These are phyloP conservation scores for Echria macrotheca DNA, from an alignment of 495 filamentous ascomycete species.

Conservation along the genomic window DNA sequence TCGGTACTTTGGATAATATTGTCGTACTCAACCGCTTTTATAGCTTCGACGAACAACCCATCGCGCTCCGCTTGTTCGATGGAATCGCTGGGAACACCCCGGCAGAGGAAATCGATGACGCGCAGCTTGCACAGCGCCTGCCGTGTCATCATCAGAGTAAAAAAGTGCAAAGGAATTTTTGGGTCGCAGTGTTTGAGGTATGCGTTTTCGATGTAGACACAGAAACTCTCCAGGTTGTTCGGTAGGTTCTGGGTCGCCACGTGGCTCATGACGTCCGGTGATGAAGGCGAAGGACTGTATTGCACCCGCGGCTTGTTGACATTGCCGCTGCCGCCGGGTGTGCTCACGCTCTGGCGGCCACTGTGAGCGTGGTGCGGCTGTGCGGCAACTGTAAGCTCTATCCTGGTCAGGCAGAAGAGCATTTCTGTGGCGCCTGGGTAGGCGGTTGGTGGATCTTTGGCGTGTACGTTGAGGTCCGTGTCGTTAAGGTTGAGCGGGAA, in stretches of 20 bases:
- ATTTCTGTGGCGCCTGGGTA: constrained; percentile 46
- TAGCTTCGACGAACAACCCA: constrained; percentile 40
- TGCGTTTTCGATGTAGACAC: constrained; percentile 50
- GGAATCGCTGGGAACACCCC: constrained; percentile 17
- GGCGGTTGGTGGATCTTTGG: constrained; percentile 38
- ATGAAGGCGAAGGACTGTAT: constrained; percentile 29
- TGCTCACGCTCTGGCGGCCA: constrained; percentile 12
- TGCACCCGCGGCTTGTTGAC: constrained; percentile 29
- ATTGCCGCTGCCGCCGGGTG: constrained; percentile 10
- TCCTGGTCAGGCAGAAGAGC: constrained; percentile 44
- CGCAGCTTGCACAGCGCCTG: constrained; percentile 45
- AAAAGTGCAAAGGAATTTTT: constrained; percentile 53
- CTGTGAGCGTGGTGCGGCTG: constrained; percentile 28
- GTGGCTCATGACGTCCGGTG: constrained; percentile 38
- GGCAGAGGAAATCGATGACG: constrained; percentile 31
- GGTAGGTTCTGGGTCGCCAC: constrained; percentile 41
- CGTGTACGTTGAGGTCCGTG: constrained; percentile 45
- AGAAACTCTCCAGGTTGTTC: constrained; percentile 50
- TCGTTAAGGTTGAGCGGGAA: constrained; percentile 54
- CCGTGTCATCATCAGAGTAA: constrained; percentile 46
- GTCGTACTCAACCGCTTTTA: constrained; percentile 49
- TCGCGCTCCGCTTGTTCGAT: constrained; percentile 39
- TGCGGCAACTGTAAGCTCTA: constrained; percentile 45
- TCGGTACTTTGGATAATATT: constrained; percentile 43
- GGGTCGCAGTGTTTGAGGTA: constrained; percentile 59